Percentiles rank a stretch among this genome's conserved stretches.
Evolutionary conservation across 2,329 filamentous ascomycete genomes (phyloP).

Genomic region (Trichocomaceae sp.): DNA sequence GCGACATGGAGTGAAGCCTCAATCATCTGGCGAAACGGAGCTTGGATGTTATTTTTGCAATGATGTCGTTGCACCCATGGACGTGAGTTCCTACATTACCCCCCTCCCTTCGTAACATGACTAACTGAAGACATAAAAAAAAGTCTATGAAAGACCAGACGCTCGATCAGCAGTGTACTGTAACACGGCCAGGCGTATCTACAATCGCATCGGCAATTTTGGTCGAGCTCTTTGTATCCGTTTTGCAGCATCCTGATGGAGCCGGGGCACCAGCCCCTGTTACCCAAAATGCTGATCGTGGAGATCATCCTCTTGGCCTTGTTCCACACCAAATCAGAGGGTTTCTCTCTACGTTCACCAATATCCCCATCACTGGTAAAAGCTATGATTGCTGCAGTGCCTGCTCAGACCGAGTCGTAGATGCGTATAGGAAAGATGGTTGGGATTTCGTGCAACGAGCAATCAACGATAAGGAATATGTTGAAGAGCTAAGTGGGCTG

Average conservation of each 20-base stretch:
- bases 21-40: slow-evolving; percentile 53
- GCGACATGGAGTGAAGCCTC: slow-evolving; percentile 71
- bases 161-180: slow-evolving; percentile 95
- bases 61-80: slow-evolving; percentile 87
- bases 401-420: slow-evolving; percentile 51
- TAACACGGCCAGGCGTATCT: slow-evolving; percentile 86
- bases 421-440: slow-evolving; percentile 47
- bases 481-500: slow-evolving; percentile 57
- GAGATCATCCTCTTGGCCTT: slow-evolving; percentile 43
- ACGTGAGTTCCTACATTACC: slow-evolving; percentile 55
- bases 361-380: slow-evolving; percentile 49
- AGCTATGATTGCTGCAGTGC: slow-evolving; percentile 59
- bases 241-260: slow-evolving; percentile 72
- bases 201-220: slow-evolving; percentile 85
- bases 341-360: slow-evolving; percentile 55
- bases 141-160: slow-evolving; percentile 91
- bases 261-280: slow-evolving; percentile 35
- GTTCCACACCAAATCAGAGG: slow-evolving; percentile 60
- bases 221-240: slow-evolving; percentile 80
- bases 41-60: slow-evolving; percentile 98
- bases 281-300: slow-evolving; percentile 27
- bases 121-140: background rate
- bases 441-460: slow-evolving; percentile 58
- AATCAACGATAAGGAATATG: slow-evolving; percentile 55
- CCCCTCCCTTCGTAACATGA: slow-evolving; percentile 10